phyloP scores from a whole-genome alignment of 495 filamentous ascomycete genomes.

The Aspergillus conjunctus region DNA sequence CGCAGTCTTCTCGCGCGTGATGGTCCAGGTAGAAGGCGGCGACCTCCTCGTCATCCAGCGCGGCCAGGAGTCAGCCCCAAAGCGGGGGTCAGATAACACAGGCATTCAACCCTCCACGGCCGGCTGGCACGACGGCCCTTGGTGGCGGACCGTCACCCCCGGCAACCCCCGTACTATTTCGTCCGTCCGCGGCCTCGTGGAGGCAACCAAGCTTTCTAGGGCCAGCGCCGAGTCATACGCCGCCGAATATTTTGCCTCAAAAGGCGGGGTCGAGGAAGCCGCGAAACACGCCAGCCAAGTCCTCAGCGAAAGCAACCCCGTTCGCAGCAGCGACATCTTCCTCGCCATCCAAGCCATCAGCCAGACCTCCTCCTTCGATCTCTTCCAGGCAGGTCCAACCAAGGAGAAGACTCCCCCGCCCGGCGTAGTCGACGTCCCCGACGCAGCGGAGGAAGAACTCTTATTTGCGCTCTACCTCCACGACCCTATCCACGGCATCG shows the following conservation, averaged over 20 bases:
- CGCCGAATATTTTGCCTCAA: conserved; percentile 72
- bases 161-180: conserved; percentile 72
- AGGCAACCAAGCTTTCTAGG: conserved; percentile 86
- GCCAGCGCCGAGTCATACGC: conserved; percentile 88
- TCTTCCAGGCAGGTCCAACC: conserved; percentile 64
- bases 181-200: conserved; percentile 73
- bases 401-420: conserved; percentile 58
- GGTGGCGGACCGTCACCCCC: conserved; percentile 78
- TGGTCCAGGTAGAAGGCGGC: conserved; percentile 97
- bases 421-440: conserved; percentile 51
- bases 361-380: conserved; percentile 58
- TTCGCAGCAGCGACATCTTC: conserved; percentile 92
- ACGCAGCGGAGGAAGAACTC: conserved; percentile 60
- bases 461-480: conserved; percentile 89
- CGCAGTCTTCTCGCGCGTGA: conserved; percentile 90
- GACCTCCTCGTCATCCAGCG: conserved; percentile 96
- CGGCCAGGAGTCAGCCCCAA: conserved; percentile 78
- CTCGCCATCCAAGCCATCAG: conserved; percentile 85
- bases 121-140: conserved; percentile 87
- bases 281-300: conserved; percentile 73
- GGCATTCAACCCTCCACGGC: conserved; percentile 56
- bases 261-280: conserved; percentile 79
- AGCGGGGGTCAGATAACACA: conserved; percentile 59
- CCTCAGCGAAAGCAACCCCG: conserved; percentile 80
- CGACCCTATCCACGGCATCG: conserved; percentile 90